Evolutionary conservation across 208 protist genomes (phyloP).

Genomic region (Wallacemonas rigidus): DNA sequence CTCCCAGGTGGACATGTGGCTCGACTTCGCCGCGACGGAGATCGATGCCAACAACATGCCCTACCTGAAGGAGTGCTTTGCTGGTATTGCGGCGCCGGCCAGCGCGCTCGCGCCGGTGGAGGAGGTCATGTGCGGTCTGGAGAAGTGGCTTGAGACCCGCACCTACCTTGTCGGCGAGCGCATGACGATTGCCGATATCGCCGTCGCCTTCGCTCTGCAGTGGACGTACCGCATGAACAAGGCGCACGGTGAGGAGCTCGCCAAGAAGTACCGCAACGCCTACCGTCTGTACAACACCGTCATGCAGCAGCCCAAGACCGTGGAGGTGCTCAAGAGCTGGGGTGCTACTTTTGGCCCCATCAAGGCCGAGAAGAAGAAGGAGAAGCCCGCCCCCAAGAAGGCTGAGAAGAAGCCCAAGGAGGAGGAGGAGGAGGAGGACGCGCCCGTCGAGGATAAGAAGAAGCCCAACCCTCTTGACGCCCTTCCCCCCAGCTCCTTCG

Average conservation of each 20-base stretch:
- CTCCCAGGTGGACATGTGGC: slow-evolving; percentile 86
- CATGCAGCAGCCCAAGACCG: slow-evolving; percentile 73
- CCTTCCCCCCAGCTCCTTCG: slow-evolving; percentile 61
- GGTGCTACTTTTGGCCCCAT: slow-evolving; percentile 43
- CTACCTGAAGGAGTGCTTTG: slow-evolving; percentile 36
- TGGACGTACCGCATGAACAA: slow-evolving; percentile 46
- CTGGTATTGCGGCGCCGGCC: slow-evolving; percentile 22
- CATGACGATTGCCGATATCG: slow-evolving; percentile 82
- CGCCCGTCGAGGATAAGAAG: slow-evolving; percentile 56
- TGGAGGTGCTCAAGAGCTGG: slow-evolving; percentile 53
- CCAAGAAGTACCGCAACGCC: slow-evolving; percentile 62
- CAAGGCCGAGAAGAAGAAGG: slow-evolving; percentile 35
- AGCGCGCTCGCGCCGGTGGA: slow-evolving; percentile 35
- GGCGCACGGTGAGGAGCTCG: slow-evolving; percentile 46
- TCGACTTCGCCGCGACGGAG: slow-evolving; percentile 81
- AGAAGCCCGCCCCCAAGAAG: slow-evolving; percentile 28
- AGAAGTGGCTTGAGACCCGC: slow-evolving; percentile 76
- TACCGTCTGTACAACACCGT: slow-evolving; percentile 82
- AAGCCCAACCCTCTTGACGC: slow-evolving; percentile 71
- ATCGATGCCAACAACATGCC: slow-evolving; percentile 42
- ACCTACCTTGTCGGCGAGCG: slow-evolving; percentile 88
- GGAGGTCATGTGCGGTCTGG: slow-evolving; percentile 58
- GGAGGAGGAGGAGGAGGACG: slow-evolving; percentile 48
- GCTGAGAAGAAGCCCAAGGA: slow-evolving; percentile 35
- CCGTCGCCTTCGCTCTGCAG: slow-evolving; percentile 67